Evolutionary conservation across 176 grass and related monocot species (phyloP).

Genomic region (Ensete ventricosum): DNA sequence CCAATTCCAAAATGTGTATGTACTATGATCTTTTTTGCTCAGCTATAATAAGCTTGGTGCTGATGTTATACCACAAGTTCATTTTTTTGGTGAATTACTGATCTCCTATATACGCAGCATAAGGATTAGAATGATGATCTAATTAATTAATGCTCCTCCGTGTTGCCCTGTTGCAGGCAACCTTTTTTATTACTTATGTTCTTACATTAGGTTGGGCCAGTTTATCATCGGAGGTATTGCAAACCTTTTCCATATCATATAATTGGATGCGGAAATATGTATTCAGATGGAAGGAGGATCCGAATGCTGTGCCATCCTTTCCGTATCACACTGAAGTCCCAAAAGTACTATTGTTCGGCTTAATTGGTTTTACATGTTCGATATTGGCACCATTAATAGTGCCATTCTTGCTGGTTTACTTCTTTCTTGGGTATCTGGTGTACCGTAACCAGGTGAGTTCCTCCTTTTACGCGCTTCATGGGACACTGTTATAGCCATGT

Average conservation of each 20-base stretch:
- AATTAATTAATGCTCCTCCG: too few species aligned
- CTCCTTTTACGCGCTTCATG: background rate
- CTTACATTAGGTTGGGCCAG: conserved; percentile 85
- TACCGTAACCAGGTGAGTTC: conserved; percentile 76
- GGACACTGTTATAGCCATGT: background rate
- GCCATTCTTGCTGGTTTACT: conserved; percentile 83
- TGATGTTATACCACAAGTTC: too few species aligned
- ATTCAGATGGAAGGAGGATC: conserved; percentile 40
- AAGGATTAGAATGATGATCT: too few species aligned
- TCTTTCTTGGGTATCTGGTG: conserved; percentile 77
- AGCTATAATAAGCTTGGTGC: too few species aligned
- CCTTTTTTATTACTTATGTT: conserved; percentile 96
- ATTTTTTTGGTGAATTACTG: too few species aligned
- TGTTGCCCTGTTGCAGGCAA: conserved; percentile 42
- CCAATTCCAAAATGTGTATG: too few species aligned
- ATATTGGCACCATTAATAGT: conserved; percentile 92
- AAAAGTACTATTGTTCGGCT: conserved; percentile 60
- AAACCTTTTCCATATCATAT: conserved; percentile 57
- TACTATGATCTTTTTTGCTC: too few species aligned
- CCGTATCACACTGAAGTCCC: conserved; percentile 95
- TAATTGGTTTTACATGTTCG: conserved; percentile 83
- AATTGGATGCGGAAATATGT: conserved; percentile 56
- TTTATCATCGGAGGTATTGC: conserved; percentile 82
- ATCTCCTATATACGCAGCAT: too few species aligned
- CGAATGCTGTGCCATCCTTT: conserved; percentile 55